These are phyloP conservation scores for Daedaleopsis sinensis DNA, from an alignment of 768 basidiomycete genomes.

Conservation along the genomic window DNA sequence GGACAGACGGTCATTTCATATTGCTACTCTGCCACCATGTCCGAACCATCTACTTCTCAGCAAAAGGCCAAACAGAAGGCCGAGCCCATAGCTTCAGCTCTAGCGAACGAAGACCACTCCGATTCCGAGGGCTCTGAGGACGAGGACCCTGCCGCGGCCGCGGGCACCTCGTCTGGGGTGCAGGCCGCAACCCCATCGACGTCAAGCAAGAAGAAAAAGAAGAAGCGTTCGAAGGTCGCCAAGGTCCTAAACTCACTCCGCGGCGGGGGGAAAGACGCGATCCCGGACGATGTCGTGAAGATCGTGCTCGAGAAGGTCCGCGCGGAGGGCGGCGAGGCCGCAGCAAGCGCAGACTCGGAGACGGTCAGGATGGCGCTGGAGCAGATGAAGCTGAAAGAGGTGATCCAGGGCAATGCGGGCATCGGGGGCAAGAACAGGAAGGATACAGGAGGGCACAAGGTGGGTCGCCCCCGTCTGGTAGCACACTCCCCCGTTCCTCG, in stretches of 20 bases:
- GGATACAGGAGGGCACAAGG: conserved; percentile 89
- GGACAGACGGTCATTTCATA: too few relatives aligned
- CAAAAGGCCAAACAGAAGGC: conserved; percentile 45
- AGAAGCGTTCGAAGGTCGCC: conserved; percentile 77
- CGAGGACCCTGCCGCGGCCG: conserved; percentile 26
- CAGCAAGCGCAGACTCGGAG: conserved; percentile 57
- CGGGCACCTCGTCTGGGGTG: conserved; percentile 14
- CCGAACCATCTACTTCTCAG: conserved; percentile 35
- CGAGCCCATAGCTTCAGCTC: conserved; percentile 18
- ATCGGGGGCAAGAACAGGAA: conserved; percentile 77
- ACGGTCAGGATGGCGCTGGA: conserved; percentile 56
- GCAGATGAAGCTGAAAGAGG: conserved; percentile 76
- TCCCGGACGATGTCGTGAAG: conserved; percentile 66
- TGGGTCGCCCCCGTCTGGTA: conserved; percentile 34
- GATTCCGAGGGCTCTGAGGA: conserved; percentile 17
- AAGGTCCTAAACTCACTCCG: conserved; percentile 53
- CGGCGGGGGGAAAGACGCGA: conserved; percentile 41
- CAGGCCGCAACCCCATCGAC: conserved; percentile 35
- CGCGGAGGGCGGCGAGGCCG: conserved; percentile 49
- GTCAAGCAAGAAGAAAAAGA: conserved; percentile 82
- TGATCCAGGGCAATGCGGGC: conserved; percentile 80
- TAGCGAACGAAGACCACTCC: conserved; percentile 17
- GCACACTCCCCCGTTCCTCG: neutral
- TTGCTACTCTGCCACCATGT: too few relatives aligned
- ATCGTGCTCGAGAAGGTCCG: conserved; percentile 68